Conservation (phyloP, 768 basidiomycete species). For the Tulasnella sp. region DNA sequence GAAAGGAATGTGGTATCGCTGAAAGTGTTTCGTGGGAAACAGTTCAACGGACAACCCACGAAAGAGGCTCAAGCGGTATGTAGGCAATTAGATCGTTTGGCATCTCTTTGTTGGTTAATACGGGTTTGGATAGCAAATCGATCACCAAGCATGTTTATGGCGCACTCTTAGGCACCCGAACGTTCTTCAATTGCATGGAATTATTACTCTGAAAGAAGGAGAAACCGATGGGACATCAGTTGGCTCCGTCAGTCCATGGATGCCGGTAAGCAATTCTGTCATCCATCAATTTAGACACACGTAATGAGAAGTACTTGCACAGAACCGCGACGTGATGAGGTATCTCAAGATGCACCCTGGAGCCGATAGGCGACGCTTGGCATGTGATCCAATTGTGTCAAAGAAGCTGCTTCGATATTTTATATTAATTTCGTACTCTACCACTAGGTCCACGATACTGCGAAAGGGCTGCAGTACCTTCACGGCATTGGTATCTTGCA, state of each 20-base stretch:
- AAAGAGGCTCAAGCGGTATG: no score
- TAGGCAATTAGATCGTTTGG: no score
- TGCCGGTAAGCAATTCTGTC: no score
- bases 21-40: slow-evolving; percentile 4
- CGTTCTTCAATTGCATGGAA: not conserved
- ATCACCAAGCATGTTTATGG: not conserved
- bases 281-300: not conserved
- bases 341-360: not conserved
- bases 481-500: not conserved
- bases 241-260: not conserved
- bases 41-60: not conserved
- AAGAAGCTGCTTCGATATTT: not conserved
- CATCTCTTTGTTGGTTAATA: no score
- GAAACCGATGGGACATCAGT: not conserved
- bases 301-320: not conserved
- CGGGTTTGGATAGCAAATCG: not conserved
- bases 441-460: not conserved
- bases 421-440: no score
- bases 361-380: not conserved
- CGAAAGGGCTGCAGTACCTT: not conserved
- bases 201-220: not conserved
- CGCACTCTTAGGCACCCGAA: not conserved
- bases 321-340: slow-evolving; percentile 1
- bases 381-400: not conserved
- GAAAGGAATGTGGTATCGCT: not conserved